Evolutionary conservation across 768 basidiomycete species (phyloP).

Genomic region (Leccinum boreale): DNA sequence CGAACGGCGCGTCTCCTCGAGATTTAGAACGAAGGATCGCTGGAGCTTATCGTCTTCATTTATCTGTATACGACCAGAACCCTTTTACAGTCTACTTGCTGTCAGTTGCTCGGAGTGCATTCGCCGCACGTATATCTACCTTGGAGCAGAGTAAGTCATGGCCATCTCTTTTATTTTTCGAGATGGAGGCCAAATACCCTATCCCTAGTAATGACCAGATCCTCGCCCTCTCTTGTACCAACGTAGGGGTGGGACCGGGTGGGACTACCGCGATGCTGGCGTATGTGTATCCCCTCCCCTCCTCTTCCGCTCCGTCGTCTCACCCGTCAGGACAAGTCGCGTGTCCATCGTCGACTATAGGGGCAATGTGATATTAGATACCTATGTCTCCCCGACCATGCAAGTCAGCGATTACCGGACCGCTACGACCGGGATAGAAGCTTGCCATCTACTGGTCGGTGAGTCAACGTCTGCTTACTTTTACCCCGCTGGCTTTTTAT

Average conservation of each 20-base stretch:
- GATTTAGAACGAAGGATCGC: conserved; percentile 18
- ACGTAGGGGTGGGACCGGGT: conserved; percentile 78
- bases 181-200: conserved; percentile 34
- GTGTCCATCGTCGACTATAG: conserved; percentile 54
- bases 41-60: conserved; percentile 26
- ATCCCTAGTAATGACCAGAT: conserved; percentile 42
- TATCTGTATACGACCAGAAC: conserved; percentile 16
- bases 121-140: conserved; percentile 26
- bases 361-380: conserved; percentile 59
- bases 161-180: conserved; percentile 10
- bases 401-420: conserved; percentile 74
- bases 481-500: background rate
- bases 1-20: conserved; percentile 8
- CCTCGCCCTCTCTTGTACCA: conserved; percentile 59
- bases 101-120: conserved; percentile 15
- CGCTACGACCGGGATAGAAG: conserved; percentile 53
- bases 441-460: conserved; percentile 40
- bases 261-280: conserved; percentile 82
- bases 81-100: conserved; percentile 11
- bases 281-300: conserved; percentile 41
- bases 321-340: conserved; percentile 33
- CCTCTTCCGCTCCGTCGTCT: conserved; percentile 5
- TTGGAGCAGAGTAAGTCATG: conserved; percentile 16
- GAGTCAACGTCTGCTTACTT: conserved; percentile 11
- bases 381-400: conserved; percentile 63